phyloP scores from a whole-genome alignment of 345 rosid species.

The Corymbia maculata region DNA sequence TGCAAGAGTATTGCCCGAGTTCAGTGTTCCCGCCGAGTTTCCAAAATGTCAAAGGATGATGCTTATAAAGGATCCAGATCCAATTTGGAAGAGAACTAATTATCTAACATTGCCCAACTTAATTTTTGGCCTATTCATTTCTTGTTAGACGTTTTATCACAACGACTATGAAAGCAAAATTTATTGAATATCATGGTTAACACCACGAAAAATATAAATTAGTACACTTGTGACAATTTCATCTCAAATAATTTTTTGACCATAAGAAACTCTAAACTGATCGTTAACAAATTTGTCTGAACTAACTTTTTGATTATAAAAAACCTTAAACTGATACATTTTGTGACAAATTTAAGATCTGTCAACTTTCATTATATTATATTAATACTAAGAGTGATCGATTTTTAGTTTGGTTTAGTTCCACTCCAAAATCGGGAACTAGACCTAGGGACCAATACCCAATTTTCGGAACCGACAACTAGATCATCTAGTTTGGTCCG shows the following conservation, averaged over 20 bases:
- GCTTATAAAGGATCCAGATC: neutral
- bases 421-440: too few species aligned
- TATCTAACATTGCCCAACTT: neutral
- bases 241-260: too few species aligned
- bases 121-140: neutral
- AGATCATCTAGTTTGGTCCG: too few species aligned
- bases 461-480: too few species aligned
- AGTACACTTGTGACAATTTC: rapidly evolving
- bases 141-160: neutral
- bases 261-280: neutral
- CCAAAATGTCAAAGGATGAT: neutral
- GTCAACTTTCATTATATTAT: too few species aligned
- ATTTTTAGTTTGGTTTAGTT: too few species aligned
- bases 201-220: neutral
- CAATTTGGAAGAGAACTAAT: neutral
- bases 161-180: neutral
- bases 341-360: rapidly evolving
- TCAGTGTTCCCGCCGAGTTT: neutral
- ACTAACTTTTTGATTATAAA: too few species aligned
- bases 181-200: neutral
- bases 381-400: too few species aligned
- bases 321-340: too few species aligned
- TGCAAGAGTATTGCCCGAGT: neutral
- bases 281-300: too few species aligned
- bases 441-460: too few species aligned